phyloP scores from a whole-genome alignment of 805 yeast genomes.

The Kregervanrija pseudodelftensis region DNA sequence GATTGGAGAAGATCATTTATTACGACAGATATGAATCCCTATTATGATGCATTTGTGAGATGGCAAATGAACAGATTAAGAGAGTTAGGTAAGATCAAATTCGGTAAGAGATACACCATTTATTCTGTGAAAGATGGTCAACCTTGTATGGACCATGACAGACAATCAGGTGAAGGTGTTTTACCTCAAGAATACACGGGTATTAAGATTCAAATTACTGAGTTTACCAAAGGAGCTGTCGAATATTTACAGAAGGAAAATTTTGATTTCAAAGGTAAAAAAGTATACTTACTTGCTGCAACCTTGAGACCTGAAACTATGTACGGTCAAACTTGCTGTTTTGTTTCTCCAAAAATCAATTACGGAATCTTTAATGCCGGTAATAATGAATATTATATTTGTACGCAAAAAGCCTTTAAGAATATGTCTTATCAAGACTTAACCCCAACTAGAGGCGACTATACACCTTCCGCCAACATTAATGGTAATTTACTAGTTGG shows the following conservation, averaged over 20 bases:
- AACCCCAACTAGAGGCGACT: slow-evolving; percentile 82
- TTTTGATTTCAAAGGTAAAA: slow-evolving; percentile 46
- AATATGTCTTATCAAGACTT: slow-evolving; percentile 94
- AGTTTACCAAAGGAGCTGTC: slow-evolving; percentile 51
- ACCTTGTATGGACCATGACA: slow-evolving; percentile 99
- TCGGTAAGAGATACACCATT: slow-evolving; percentile 96
- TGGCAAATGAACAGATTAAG: slow-evolving; percentile 93
- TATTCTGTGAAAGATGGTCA: slow-evolving; percentile 98
- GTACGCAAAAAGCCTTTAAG: slow-evolving; percentile 93
- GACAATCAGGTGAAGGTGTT: slow-evolving; percentile 95
- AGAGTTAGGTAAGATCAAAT: slow-evolving; percentile 84
- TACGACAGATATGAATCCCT: slow-evolving; percentile 92
- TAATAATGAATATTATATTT: slow-evolving; percentile 63
- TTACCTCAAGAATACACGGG: slow-evolving; percentile 95
- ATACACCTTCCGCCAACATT: slow-evolving; percentile 49
- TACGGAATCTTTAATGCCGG: slow-evolving; percentile 91
- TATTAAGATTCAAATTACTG: slow-evolving; percentile 71
- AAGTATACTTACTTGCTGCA: slow-evolving; percentile 84
- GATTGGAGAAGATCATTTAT: slow-evolving; percentile 97
- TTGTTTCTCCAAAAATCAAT: slow-evolving; percentile 88
- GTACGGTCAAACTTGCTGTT: slow-evolving; percentile 98
- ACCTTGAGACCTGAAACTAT: slow-evolving; percentile 98
- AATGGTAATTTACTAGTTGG: slow-evolving; percentile 77
- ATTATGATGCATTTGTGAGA: slow-evolving; percentile 88
- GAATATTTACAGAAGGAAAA: slow-evolving; percentile 44